These are phyloP conservation scores for Gnomoniopsis sp. DNA, from an alignment of 2,329 filamentous ascomycete genomes.

Conservation along the genomic window DNA sequence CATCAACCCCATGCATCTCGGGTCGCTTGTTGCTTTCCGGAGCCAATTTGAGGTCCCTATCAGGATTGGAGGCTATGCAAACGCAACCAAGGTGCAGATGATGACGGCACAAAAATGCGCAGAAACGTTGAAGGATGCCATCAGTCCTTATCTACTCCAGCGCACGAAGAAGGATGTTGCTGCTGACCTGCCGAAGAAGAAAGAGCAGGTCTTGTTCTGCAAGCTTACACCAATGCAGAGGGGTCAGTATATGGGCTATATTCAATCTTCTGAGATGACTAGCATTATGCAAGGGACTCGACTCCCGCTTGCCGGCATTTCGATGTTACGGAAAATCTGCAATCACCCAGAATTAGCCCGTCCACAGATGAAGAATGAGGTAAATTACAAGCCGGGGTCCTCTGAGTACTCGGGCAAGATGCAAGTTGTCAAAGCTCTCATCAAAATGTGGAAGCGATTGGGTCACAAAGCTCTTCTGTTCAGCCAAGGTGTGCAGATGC, in stretches of 20 bases:
- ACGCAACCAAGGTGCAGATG: constrained; percentile 89
- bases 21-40: constrained; percentile 85
- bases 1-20: constrained; percentile 91
- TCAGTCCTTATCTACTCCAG: constrained; percentile 89
- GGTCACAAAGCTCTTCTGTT: constrained; percentile 94
- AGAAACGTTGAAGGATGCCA: constrained; percentile 87
- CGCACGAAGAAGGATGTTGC: constrained; percentile 92
- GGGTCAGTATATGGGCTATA: constrained; percentile 75
- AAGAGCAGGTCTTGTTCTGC: constrained; percentile 93
- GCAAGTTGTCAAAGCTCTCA: constrained; percentile 84
- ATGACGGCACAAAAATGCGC: constrained; percentile 94
- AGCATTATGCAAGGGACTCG: constrained; percentile 72
- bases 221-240: constrained; percentile 80
- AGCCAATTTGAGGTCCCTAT: constrained; percentile 94
- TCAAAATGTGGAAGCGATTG: constrained; percentile 84
- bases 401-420: constrained; percentile 86
- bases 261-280: constrained; percentile 80
- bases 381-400: constrained; percentile 73
- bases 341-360: constrained; percentile 91
- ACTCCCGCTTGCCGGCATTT: constrained; percentile 84
- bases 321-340: constrained; percentile 91
- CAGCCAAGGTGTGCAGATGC: constrained; percentile 89
- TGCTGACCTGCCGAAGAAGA: constrained; percentile 90
- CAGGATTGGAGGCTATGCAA: constrained; percentile 87
- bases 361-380: constrained; percentile 50